Base-by-base conservation (phyloP, 345 rosid species). In the Gossypioides kirkii region DNA sequence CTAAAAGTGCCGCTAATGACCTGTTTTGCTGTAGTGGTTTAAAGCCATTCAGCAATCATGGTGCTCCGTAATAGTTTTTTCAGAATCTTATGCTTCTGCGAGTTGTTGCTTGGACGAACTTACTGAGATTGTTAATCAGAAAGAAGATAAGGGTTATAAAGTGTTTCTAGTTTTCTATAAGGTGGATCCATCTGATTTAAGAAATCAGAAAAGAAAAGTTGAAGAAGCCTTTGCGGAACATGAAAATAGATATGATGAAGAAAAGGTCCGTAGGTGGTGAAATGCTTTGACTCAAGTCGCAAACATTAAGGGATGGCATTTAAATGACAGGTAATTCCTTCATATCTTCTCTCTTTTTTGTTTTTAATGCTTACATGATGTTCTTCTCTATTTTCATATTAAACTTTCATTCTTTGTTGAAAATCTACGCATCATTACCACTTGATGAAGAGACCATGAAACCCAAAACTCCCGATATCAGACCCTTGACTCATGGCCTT, bases 91-190 rank as follows among this genome's bases (percentile, higher is more conserved):
- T 25, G 59, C 45, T 4, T 50, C n/a, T n/a, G 49, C 72, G 36
- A 1, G 26, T 32, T 73, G 70, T 56, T 63, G 76, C 26, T 49
- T 73, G 71, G 36, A 63, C 1, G 76, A 62, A 17, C 70, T 61
- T 13, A 18, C 9, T 10, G 52, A 38, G 28, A 32, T 62, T 10
- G 6, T 70, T 28, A 58, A 80, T 16, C 61, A 70, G 62, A 45
- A 11, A 73, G 62, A 61, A 6, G 43, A 42, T 8, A 67, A 2
- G 12, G 77, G 70, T 0, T 79, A 78, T 23, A 61, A 62, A 54
- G 18, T 82, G 46, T 75, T 82, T 8, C 85, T 79, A 1, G 41
- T 79, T 55, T 79, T 76, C 61, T 68, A 50, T 41, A 23, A 36
- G 26, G 78, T 79, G 1, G 61, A 71, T 25, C 82, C 82, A 1